Evolutionary conservation across 805 yeast species (phyloP), one percentile per base, ranked within the genome.

Genomic region (Wickerhamiella sergipiensis): DNA sequence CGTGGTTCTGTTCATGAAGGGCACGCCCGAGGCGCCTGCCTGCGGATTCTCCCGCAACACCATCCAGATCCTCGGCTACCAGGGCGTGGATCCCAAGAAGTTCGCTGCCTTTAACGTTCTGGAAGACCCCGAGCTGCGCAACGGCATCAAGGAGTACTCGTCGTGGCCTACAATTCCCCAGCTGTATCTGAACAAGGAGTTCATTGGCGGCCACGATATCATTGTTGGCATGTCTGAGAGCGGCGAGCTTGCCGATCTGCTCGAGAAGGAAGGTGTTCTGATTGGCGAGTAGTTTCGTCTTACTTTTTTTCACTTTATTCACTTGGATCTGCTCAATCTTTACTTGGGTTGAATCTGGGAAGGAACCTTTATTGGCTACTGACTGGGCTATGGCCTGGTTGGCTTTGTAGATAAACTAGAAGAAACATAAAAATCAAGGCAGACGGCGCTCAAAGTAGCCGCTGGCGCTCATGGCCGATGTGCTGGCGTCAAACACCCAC

Each of bases 151-250:
- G 70, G 98, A 92, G 66, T 92, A 78, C 68, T 80, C 90, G 59
- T 82, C 85, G 57, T 92, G 99, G 99, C 99, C 99, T 51, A 92
- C 99, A 0, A 88, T 92, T 53, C 99, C 99, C 15, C 99, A 92
- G 68, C 75, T 92, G 44, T 92, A 89, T 64, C 87, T 92, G 50
- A 68, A 71, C 59, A 81, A 82, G 58, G 98, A 92, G 65, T 92
- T 92, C 64, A 77, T 92, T 50, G 99, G 99, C 45, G 99, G 99
- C 4, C 92, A 97, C 69, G 99, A 92, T 68, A 89, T 92, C 56
- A 75, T 92, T 49, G 86, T 83, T 64, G 79, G 85, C 51, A 89
- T 92, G 97, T 85, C 94, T 40, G 63, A 65, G 55, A 65, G 73
- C 49, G 98, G 98, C n/a, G 96, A 90, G 63, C 77, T 92, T 50